Percentiles rank a stretch among this genome's conserved stretches.
Conservation (phyloP, 2,329 filamentous ascomycete species). For the Lecanicillium sp. region DNA sequence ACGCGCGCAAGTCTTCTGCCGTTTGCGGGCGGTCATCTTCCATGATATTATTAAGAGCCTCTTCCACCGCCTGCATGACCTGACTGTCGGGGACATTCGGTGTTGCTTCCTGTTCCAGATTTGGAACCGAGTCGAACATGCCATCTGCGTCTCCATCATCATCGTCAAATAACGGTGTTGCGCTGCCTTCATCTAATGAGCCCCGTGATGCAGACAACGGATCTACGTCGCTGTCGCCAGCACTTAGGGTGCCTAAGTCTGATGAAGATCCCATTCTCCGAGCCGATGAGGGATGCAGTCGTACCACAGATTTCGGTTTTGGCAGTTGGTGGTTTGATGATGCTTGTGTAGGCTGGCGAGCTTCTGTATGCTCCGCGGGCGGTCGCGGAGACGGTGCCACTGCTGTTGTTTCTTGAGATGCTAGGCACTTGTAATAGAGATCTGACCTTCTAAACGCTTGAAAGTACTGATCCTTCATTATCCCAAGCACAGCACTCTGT, state of each 20-base stretch:
- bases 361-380: constrained; percentile 11
- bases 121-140: constrained; percentile 64
- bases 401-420: constrained; percentile 67
- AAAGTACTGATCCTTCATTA: constrained; percentile 75
- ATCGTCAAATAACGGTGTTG: constrained; percentile 66
- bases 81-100: constrained; percentile 60
- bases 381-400: constrained; percentile 13
- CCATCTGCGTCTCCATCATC: constrained; percentile 68
- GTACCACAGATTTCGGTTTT: constrained; percentile 37
- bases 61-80: constrained; percentile 88
- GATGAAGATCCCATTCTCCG: constrained; percentile 39
- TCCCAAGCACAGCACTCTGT: constrained; percentile 76
- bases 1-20: constrained; percentile 56
- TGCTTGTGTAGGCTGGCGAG: constrained; percentile 14
- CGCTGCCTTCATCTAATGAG: constrained; percentile 59
- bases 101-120: constrained; percentile 61
- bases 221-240: constrained; percentile 32
- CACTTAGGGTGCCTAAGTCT: constrained; percentile 32
- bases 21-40: constrained; percentile 63
- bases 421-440: constrained; percentile 91
- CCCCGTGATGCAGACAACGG: constrained; percentile 41
- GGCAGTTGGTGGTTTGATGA: constrained; percentile 30
- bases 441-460: constrained; percentile 87
- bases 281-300: constrained; percentile 32
- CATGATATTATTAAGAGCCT: constrained; percentile 86